Percentiles rank a stretch among this genome's conserved stretches.
Evolutionary conservation across 2,329 filamentous ascomycete genomes (phyloP).

Genomic region (Venturia oleaginea): DNA sequence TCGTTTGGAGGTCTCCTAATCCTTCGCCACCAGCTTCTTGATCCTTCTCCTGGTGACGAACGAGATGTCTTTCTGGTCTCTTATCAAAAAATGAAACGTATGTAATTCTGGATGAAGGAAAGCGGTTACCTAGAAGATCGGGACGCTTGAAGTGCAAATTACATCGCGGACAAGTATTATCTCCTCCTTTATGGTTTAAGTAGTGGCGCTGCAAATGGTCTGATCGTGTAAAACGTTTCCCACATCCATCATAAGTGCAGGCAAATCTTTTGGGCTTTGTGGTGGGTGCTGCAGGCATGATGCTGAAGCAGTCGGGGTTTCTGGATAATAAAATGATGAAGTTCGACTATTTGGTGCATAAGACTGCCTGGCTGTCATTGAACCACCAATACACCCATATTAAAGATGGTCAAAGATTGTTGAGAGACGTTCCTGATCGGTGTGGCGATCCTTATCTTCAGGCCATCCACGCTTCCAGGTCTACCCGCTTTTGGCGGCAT

Average conservation of each 20-base stretch:
- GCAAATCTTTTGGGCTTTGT: slow-evolving; percentile 23
- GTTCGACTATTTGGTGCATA: background rate
- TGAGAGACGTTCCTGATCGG: background rate
- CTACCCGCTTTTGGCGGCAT: background rate
- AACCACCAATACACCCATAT: background rate
- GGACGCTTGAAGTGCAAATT: slow-evolving; percentile 52
- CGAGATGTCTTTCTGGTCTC: slow-evolving; percentile 47
- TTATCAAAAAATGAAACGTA: background rate
- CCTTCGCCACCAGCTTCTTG: slow-evolving; percentile 46
- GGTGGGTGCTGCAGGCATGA: background rate
- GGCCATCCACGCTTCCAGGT: background rate
- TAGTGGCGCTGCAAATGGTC: slow-evolving; percentile 51
- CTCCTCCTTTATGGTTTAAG: slow-evolving; percentile 44
- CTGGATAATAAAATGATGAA: background rate
- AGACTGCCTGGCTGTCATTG: background rate
- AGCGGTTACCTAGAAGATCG: slow-evolving; percentile 45
- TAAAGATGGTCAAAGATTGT: background rate
- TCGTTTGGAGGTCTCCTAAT: slow-evolving; percentile 42
- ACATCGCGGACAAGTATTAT: slow-evolving; percentile 50
- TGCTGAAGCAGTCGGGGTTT: too few relatives aligned
- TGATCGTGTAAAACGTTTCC: slow-evolving; percentile 46
- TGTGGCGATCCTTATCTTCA: slow-evolving; percentile 1
- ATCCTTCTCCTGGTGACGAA: slow-evolving; percentile 45
- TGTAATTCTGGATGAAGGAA: slow-evolving; percentile 16
- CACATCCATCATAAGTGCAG: slow-evolving; percentile 40